Evolutionary conservation across 2,329 filamentous ascomycete genomes (phyloP), one percentile per base, ranked within the genome.

Genomic region (Neofusicoccum kwambonambiense): DNA sequence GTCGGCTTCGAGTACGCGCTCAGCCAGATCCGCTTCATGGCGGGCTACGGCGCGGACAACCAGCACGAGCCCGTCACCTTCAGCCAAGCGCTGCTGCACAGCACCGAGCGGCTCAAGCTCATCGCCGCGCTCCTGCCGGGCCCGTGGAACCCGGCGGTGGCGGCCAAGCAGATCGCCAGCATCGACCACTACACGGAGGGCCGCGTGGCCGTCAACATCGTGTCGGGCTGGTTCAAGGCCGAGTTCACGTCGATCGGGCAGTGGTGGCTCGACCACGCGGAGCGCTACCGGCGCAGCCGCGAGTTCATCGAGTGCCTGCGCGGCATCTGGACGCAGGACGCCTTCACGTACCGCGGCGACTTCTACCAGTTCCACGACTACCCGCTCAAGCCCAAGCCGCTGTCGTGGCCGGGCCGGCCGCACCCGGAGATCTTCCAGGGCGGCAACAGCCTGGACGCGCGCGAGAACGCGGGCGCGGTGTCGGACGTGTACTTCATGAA

Each of bases 401-500:
- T 85, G n/a, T 35, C 62, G 1, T 34, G 31, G 19, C 62, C 62
- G 4, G 74, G 77, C 60, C 76, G 81, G 19, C 81, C 81, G 3
- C 79, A 83, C 64, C 82, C 83, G 0, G 78, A 83, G 65, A 84
- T 84, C 62, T 84, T 84, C 72, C 83, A 84, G 69, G 82, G 82
- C 11, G 82, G 83, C 3, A 85, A 84, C 69, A 80, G 77, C 34
- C 77, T 82, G 57, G 82, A 84, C 66, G 82, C 83, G 0, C 75
- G 81, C 6, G 78, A 80, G 34, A 84, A 84, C 62, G 82, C 80
- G 0, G 81, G 80, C 0, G 71, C 77, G 22, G 82, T 80, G 2
- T 79, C 75, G 2, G 82, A 84, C 65, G 84, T 81, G 73, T 85
- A 84, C 68, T 85, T 84, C 69, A 84, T 84, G 82, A 85, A 84